Base-by-base conservation (phyloP, 2,329 filamentous ascomycete species). In the Monilinia polystroma region DNA sequence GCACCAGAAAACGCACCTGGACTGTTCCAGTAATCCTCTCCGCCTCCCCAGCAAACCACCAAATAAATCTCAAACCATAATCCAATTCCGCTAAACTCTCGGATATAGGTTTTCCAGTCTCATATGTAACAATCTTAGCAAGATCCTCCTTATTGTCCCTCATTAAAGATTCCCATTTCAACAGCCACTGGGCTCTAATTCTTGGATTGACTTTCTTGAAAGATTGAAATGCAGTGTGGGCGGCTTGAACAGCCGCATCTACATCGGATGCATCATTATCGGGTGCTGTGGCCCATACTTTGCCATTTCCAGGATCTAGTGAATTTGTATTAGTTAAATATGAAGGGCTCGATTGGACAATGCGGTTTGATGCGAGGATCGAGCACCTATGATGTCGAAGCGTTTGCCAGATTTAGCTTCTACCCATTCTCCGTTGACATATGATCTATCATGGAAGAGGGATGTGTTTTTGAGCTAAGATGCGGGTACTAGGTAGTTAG, bases 101-200 rank as follows among this genome's bases (percentile, higher is more conserved):
- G 4, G 79, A 76, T 29, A 82, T 76, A 12, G 83, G 83, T 73
- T 85, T 84, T 45, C 83, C 83, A 5, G 82, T 84, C 75, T 85
- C 85, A 70, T 87, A 84, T 0, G 85, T 87, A 4, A 89, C 78
- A 66, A 89, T 85, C 29, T 83, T 82, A 3, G 87, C 86, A 45
- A 90, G 77, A 71, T 90, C 87, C 60, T 87, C 84, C 68, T 79
- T 81, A 70, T 88, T 84, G 63, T 84, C 85, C 10, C 83, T 81
- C 70, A 90, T 89, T 66, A 90, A 79, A 4, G 81, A 76, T 76
- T 90, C 85, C 87, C 87, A 90, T 75, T 86, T 86, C 65, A 87
- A 76, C 12, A 91, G 78, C 76, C 85, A 83, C 71, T 88, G 83
- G 1, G 87, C 87, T 64, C 87, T 82, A 63, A 81, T 80, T 20